Percentiles rank a stretch among this genome's conserved stretches.
Conservation (phyloP, 495 filamentous ascomycete species). For the Aspergillus baeticus region DNA sequence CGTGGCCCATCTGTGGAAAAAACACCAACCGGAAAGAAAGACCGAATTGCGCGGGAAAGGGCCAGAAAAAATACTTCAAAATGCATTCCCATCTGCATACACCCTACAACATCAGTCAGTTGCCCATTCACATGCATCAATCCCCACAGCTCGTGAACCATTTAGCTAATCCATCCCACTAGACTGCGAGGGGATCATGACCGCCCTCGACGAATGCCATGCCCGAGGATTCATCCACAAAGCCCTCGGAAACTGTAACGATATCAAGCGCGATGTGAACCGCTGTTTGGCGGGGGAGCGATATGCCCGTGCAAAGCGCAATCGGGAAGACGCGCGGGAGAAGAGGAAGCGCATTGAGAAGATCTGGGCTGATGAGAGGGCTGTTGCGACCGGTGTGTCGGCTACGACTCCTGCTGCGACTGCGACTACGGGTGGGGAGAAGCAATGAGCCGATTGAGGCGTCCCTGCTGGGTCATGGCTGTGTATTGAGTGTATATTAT, state of each 20-base stretch:
- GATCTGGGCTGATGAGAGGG: constrained; percentile 69
- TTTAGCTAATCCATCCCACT: background rate
- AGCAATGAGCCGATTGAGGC: constrained; percentile 12
- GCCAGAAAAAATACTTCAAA: background rate
- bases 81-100: constrained; percentile 99
- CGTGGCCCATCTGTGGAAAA: background rate
- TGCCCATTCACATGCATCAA: background rate
- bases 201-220: constrained; percentile 91
- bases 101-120: constrained; percentile 79
- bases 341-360: constrained; percentile 67
- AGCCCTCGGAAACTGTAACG: constrained; percentile 84
- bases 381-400: constrained; percentile 1
- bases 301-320: constrained; percentile 68
- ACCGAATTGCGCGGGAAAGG: background rate
- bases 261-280: constrained; percentile 76
- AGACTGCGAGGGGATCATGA: constrained; percentile 96
- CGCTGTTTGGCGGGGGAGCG: constrained; percentile 79
- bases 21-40: background rate
- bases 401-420: background rate
- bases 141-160: background rate
- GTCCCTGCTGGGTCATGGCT: background rate
- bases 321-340: constrained; percentile 68
- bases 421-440: constrained; percentile 12
- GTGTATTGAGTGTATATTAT: constrained; percentile 3
- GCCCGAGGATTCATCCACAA: constrained; percentile 88